phyloP scores from a whole-genome alignment of 306 rosid genomes.

The Alnus glutinosa region DNA sequence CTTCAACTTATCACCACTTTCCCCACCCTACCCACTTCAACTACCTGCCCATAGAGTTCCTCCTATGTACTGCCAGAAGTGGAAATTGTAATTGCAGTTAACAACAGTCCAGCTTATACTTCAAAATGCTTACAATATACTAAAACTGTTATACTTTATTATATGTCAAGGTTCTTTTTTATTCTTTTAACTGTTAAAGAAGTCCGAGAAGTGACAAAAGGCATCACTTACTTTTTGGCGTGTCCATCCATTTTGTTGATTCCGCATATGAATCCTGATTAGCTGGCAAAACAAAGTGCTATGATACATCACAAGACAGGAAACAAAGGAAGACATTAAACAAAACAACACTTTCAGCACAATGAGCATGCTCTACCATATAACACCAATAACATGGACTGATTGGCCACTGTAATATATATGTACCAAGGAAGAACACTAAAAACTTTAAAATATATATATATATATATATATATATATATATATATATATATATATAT shows the following conservation, averaged over 20 bases:
- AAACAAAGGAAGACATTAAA: background rate
- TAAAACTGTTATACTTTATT: background rate
- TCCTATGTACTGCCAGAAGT: background rate
- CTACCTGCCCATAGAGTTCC: conserved; percentile 3
- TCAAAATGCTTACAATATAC: background rate
- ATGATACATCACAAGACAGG: conserved; percentile 9
- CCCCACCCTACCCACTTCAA: background rate
- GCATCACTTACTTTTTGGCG: conserved; percentile 61
- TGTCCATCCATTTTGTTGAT: conserved; percentile 54
- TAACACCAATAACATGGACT: background rate
- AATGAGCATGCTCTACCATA: background rate
- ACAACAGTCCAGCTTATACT: background rate
- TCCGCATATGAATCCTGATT: conserved; percentile 56
- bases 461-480: no score
- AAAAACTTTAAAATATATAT: background rate
- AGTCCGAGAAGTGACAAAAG: background rate
- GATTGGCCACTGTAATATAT: background rate
- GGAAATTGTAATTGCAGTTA: background rate
- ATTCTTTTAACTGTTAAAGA: background rate
- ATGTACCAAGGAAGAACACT: background rate
- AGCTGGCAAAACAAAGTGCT: conserved; percentile 45
- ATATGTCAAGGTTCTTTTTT: background rate
- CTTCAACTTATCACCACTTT: background rate
- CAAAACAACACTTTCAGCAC: background rate
- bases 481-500: no score